Base-by-base conservation (phyloP, 2,329 filamentous ascomycete genomes). In the Fusarium sulawesiense region DNA sequence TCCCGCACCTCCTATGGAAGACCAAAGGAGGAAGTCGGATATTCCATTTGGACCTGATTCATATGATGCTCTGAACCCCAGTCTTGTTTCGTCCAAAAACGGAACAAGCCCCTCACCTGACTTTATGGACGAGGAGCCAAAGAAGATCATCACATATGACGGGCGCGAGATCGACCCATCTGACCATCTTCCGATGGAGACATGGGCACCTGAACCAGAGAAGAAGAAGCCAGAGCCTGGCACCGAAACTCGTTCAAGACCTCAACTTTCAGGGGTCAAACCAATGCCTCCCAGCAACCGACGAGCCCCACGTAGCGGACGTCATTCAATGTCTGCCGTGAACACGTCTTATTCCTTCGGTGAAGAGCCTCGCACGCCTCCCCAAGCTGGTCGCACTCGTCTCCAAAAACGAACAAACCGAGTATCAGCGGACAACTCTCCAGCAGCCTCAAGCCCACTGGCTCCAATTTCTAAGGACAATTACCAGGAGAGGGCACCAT, bases 161-260 rank as follows among this genome's bases (percentile, higher is more conserved):
- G 92, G 92, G 9, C 86, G 91, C 58, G 91, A 93, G 73, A 87
- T 95, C 58, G 92, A 95, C 75, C 92, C 92, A 2, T 93, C 91
- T 1, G 92, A 95, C 78, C 92, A 94, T 76, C 83, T 94, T 16
- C 92, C 92, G 0, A 87, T 93, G 76, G 89, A 92, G 58, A 88
- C 88, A 2, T 94, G 91, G 91, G 92, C 92, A 3, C 91, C 92
- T 0, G 92, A 94, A 74, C 92, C 92, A 0, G 90, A 92, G 71
- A 85, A 86, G 3, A 79, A 80, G 64, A 68, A 76, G 4, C 64
- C 73, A 27, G 76, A 76, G 51, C 63, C 75, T 20, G 72, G 76
- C 2, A 65, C 75, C 57, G 77, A 81, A 53, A 58, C 77, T 34
- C 77, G 76, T 25, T 77, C 82, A 8, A 82, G 87, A 32, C 82